Base-by-base conservation (phyloP, 1,284 basidiomycete genomes). In the Sanghuangporus weigelae region DNA sequence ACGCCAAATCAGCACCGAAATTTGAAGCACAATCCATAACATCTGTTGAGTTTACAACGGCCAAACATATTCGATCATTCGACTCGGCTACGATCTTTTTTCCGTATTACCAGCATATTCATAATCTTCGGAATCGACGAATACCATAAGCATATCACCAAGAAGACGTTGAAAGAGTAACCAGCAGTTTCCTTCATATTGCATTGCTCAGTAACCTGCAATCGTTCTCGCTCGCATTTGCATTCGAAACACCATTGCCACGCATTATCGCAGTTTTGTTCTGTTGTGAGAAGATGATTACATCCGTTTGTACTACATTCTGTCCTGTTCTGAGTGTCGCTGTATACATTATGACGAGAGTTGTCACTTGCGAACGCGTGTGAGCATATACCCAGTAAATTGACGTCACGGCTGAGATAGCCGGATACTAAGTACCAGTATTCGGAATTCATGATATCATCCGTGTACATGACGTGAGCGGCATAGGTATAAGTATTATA, bases 1-100 rank as follows among this genome's bases (percentile, higher is more conserved):
- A 64, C 57, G 42, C 51, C 63, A 60, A 31, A 64, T 64, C 31
- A 64, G 40, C 11, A 59, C 51, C 12, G 35, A 60, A 59, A 26
- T 60, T 48, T 31, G 40, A 59, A 59, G 23, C 31, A 54, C 42
- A 53, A 62, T 55, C 60, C 31, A n/a, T 35, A 46, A 46, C 53
- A 64, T 64, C 49, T 56, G 63, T 38, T 49, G 46, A 36, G 11
- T 36, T 49, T 44, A 21, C 58, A 51, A 26, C 21, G 14, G 58
- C 40, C 19, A 36, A 11, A 7, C 48, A 53, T 60, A 31, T 60
- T 38, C 58, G 36, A 50, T 31, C 14, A 59, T 49, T 44, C 48
- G 51, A 38, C 14, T n/a, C 51, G 58, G 19, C 49, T 36, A 21
- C 19, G 35, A 60, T 60, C 58, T 60, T 53, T 51, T 36, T 51